Evolutionary conservation across 306 rosid genomes (phyloP), one percentile per base, ranked within the genome.

Genomic region (Citrullus mucosospermus): DNA sequence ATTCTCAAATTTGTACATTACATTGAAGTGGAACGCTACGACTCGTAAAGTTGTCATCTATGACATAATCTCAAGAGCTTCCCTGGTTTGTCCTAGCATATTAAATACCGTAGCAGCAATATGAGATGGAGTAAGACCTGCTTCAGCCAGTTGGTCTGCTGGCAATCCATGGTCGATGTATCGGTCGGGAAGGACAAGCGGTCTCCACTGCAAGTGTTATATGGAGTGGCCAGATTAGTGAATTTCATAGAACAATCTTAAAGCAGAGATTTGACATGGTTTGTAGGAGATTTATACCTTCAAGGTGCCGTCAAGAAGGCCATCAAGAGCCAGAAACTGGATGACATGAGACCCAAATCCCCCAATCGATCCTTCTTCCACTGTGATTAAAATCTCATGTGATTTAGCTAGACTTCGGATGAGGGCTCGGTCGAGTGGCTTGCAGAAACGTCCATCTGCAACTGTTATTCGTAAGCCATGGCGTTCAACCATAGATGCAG

Each of bases 331-430:
- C 86, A 95, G 80, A 85, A 95, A 95, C 82, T 95, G 99, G 70
- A 83, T 96, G 83, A 96, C 99, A 76, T 92, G 99, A 55, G 99
- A 96, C 51, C 97, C 96, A 63, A 96, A 96, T 41, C 99, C 99
- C 71, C 98, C 98, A 10, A 96, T 90, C 2, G 98, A 96, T 76
- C 99, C 99, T 86, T 96, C 99, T 88, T 96, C 98, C 3, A 96
- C 92, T 0, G 99, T 96, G 84, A 96, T 88, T 81, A 96, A 53
- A 81, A 90, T 78, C 75, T 92, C 93, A 0, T 96, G 99, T 18
- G 93, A 88, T 83, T 88, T 96, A 3, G 96, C 98, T 6, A 96
- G 91, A 68, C 84, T 85, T 54, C 99, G 96, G 67, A 96, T 88
- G 46, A 96, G 88, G 58, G 89, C 56, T 43, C 68, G 90, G 62